phyloP scores from a whole-genome alignment of 148 eudicot genomes.

The Talinum fruticosum region DNA sequence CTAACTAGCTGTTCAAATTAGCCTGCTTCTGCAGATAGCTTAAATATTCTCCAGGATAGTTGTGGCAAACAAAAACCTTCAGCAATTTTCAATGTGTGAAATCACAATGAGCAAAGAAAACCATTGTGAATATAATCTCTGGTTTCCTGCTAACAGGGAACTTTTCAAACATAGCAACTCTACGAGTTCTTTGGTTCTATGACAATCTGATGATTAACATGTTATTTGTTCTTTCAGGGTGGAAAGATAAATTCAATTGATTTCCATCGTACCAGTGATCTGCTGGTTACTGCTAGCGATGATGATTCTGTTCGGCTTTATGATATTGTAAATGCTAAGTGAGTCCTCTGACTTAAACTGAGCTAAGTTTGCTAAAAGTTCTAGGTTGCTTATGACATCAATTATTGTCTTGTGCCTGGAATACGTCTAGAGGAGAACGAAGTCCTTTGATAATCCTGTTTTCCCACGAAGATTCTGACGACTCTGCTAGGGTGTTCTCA shows the following conservation, averaged over 20 bases:
- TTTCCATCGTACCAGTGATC: constrained; percentile 87
- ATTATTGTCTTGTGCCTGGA: not conserved
- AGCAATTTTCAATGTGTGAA: not conserved
- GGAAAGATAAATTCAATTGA: constrained; percentile 88
- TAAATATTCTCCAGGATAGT: not conserved
- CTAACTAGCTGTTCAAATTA: no score
- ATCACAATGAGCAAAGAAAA: not conserved
- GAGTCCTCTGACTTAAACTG: constrained; percentile 25
- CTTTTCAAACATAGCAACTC: not conserved
- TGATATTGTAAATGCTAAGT: constrained; percentile 87
- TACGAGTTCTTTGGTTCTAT: not conserved
- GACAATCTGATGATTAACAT: not conserved
- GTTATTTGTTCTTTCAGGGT: constrained; percentile 42
- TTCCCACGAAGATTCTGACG: not conserved
- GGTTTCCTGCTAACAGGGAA: not conserved
- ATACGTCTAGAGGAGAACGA: no score
- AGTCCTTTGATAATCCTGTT: not conserved
- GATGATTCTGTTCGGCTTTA: constrained; percentile 92
- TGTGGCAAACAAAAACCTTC: not conserved
- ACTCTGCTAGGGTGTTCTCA: not conserved
- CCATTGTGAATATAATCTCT: not conserved
- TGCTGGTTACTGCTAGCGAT: constrained; percentile 78
- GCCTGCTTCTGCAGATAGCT: constrained; percentile 1
- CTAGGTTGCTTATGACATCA: not conserved
- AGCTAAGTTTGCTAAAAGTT: not conserved